Evolutionary conservation across 257 asterid species (phyloP).

Genomic region (Parsonsia alboflavescens): DNA sequence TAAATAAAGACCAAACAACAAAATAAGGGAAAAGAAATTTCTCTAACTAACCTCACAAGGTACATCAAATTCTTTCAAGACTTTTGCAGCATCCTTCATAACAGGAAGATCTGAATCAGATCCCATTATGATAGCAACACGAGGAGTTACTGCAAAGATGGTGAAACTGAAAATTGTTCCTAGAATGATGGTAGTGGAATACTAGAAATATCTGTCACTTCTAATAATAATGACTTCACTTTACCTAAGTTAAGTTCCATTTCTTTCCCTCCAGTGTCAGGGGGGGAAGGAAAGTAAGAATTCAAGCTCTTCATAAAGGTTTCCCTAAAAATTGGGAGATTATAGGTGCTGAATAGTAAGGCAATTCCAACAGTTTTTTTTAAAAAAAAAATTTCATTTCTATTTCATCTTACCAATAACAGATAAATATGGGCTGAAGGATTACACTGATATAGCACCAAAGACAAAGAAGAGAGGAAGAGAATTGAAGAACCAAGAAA

Average conservation of each 20-base stretch:
- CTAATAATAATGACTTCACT: not conserved
- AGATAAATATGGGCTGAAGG: not conserved
- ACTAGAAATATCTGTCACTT: not conserved
- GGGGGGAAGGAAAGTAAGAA: not conserved
- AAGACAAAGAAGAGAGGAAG: too few species aligned
- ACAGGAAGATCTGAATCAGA: conserved; percentile 99
- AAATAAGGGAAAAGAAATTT: not conserved
- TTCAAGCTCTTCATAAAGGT: not conserved
- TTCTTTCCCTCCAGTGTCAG: not conserved
- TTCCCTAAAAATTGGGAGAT: not conserved
- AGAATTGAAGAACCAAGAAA: not conserved
- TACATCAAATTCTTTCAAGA: conserved; percentile 71
- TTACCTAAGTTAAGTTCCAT: not conserved
- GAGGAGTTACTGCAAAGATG: conserved; percentile 52
- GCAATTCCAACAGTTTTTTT: not conserved
- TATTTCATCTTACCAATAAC: not conserved
- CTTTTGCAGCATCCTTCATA: conserved; percentile 91
- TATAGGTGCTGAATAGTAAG: not conserved
- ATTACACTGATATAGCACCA: not conserved
- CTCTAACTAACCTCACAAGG: conserved; percentile 63
- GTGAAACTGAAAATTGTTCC: conserved; percentile 1
- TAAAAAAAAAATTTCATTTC: too few species aligned
- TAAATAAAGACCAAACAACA: not conserved
- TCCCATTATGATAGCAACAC: conserved; percentile 97
- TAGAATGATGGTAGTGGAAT: not conserved